A percentile compares a stretch with the other conserved stretches of the same genome.
phyloP scores from a whole-genome alignment of 306 rosid genomes.

The Casuarina glauca region DNA sequence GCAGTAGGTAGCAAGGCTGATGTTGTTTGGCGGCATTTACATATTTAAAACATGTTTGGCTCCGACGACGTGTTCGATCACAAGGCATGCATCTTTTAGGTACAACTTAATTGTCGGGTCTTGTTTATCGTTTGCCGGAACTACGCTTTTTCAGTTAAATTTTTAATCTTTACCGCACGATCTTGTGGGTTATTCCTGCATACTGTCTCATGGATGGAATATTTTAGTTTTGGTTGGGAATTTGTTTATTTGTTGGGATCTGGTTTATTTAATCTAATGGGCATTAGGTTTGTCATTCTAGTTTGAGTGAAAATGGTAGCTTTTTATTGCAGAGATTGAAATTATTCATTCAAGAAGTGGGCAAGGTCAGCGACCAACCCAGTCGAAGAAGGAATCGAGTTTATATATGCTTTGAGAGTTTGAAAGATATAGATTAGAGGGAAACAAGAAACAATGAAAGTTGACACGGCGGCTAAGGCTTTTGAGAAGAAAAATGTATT shows the following conservation, averaged over 20 bases:
- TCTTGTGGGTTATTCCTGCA: conserved; percentile 9
- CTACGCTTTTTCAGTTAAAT: conserved; percentile 4
- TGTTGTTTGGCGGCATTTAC: conserved; percentile 36
- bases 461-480: conserved; percentile 27
- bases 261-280: conserved; percentile 16
- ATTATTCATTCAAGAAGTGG: conserved; percentile 31
- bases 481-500: conserved; percentile 54
- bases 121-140: conserved; percentile 35
- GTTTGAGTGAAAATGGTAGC: conserved; percentile 32
- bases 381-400: conserved; percentile 26
- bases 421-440: conserved; percentile 21
- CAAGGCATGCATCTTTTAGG: conserved; percentile 49
- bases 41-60: conserved; percentile 37
- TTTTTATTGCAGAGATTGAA: conserved; percentile 45
- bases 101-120: conserved; percentile 46
- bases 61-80: conserved; percentile 21
- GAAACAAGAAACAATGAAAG: conserved; percentile 44
- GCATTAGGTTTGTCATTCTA: conserved; percentile 20
- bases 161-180: not conserved
- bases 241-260: not conserved
- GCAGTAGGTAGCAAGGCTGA: conserved; percentile 50
- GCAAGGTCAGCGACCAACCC: conserved; percentile 8
- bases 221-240: conserved; percentile 13
- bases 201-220: conserved; percentile 25
- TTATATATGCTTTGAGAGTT: conserved; percentile 19